Evolutionary conservation across 805 yeast genomes (phyloP), one percentile per base, ranked within the genome.

Genomic region (Saturnispora silvae): DNA sequence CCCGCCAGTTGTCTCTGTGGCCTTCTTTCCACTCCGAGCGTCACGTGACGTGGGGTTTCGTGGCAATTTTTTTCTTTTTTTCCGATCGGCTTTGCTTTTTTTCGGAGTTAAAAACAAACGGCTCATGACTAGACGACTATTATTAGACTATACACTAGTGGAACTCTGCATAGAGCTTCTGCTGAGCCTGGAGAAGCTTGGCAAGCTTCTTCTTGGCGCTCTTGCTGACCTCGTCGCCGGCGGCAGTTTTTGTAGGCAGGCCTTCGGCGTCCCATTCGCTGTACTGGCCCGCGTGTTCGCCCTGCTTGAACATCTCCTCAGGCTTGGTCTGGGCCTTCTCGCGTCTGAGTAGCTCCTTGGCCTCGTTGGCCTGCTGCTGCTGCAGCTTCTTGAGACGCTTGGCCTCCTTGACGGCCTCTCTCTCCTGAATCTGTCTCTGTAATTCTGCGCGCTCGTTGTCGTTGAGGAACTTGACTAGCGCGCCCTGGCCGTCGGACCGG

Each of bases 201-300:
- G 64, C 59, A 47, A 92, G 64, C 62, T 89, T 89, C 72, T 92
- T 92, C 42, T 66, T 65, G 63, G 79, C 75, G 56, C 95, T 82
- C 64, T 92, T 92, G 28, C 92, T 70, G 5, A 92, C 69, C 45
- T 81, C 92, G 47, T 76, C 84, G 10, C 97, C 97, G 8, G 72
- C 74, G 24, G 63, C 67, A 45, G 78, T 83, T 52, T 75, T 77
- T 0, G 76, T 67, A 15, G 98, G 98, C 14, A 92, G 40, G 1
- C 98, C 98, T 25, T 68, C 60, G 19, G 70, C 87, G 54, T 92
- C 96, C 82, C 89, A 92, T 52, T 73, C 81, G 8, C 73, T 58
- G 55, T 74, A 92, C 6, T 53, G 35, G 15, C 40, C 37, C 10
- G 33, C 37, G 33, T 49, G 43, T 40, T 69, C 71, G 4, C 52